Evolutionary conservation across 1,139 yeast genomes (phyloP).

Genomic region (Diutina ranongensis): DNA sequence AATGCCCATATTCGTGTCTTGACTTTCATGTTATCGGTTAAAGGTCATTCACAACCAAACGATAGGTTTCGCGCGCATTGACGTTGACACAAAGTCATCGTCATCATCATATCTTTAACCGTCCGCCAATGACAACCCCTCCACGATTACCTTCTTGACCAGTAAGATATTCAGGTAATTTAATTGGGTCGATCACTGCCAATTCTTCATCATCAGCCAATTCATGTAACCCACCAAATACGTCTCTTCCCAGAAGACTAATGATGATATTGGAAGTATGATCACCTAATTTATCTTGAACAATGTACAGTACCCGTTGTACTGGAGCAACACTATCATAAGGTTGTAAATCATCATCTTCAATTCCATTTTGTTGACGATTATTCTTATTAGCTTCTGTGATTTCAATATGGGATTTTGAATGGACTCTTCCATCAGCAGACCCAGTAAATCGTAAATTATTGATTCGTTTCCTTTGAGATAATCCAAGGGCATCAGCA

Average conservation of each 20-base stretch:
- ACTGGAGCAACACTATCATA: conserved; percentile 44
- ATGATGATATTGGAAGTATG: conserved; percentile 27
- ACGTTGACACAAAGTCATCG: background rate
- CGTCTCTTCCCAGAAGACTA: conserved; percentile 56
- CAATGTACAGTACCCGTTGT: conserved; percentile 34
- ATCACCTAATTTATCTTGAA: conserved; percentile 18
- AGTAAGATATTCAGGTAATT: conserved; percentile 66
- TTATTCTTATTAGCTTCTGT: background rate
- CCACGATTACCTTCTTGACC: conserved; percentile 50
- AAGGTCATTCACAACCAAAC: background rate
- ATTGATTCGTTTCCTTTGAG: conserved; percentile 10
- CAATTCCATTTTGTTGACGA: conserved; percentile 11
- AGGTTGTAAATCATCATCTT: conserved; percentile 15
- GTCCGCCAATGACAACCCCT: conserved; percentile 31
- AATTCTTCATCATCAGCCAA: conserved; percentile 28
- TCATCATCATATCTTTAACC: conserved; percentile 25
- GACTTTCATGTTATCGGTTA: background rate
- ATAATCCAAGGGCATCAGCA: conserved; percentile 8
- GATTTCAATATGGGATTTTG: background rate
- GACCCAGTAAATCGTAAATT: background rate
- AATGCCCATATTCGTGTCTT: background rate
- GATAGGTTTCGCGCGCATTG: background rate
- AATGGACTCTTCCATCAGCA: background rate
- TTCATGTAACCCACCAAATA: conserved; percentile 73
- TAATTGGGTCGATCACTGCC: conserved; percentile 34